Conservation (phyloP, 305 asterid species). For the Rubia peregrina region DNA sequence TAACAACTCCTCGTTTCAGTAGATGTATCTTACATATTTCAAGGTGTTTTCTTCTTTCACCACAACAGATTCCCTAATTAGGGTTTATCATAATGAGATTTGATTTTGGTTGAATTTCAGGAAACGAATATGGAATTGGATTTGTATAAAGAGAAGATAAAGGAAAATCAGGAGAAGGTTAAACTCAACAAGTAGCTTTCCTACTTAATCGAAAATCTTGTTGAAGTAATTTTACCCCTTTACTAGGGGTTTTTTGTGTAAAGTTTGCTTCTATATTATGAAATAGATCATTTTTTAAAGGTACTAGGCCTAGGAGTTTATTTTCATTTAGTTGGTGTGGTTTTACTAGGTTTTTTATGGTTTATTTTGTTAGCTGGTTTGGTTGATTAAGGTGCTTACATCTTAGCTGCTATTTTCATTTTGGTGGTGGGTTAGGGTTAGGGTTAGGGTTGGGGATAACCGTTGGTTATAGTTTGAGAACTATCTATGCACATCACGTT, state of each 20-base stretch:
- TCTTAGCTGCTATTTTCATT: neutral
- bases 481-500: neutral
- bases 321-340: neutral
- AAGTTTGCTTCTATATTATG: neutral
- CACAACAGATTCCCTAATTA: neutral
- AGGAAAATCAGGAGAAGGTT: slow-evolving; percentile 78
- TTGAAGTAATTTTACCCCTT: slow-evolving; percentile 42
- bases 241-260: neutral
- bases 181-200: slow-evolving; percentile 85
- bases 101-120: slow-evolving; percentile 24
- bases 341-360: neutral
- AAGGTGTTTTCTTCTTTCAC: slow-evolving; percentile 32
- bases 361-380: neutral
- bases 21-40: neutral
- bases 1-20: slow-evolving; percentile 24
- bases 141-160: slow-evolving; percentile 68
- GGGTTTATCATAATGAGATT: neutral
- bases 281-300: neutral
- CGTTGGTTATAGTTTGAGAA: neutral
- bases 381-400: neutral
- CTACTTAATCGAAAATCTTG: slow-evolving; percentile 75
- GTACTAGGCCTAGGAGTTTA: neutral
- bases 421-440: neutral
- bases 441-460: neutral
- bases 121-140: slow-evolving; percentile 70